Base-by-base conservation (phyloP, 345 rosid species). In the Carallia pectinifolia region DNA sequence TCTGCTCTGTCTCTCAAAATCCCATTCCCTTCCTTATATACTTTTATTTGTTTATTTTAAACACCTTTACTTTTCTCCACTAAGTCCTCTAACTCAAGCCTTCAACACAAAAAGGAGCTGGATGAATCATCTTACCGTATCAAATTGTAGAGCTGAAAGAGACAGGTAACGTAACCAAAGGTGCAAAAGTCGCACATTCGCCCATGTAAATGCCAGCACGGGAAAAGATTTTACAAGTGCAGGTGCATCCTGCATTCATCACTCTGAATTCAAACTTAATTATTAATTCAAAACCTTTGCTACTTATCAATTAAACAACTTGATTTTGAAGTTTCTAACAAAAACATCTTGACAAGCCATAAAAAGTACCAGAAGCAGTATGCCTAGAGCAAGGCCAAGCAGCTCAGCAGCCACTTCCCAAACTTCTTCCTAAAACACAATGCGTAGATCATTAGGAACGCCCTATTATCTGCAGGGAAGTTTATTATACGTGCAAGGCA, bases 331-430 rank as follows among this genome's bases (percentile, higher is more conserved):
- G 67, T 38, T 63, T 19, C 18, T 9, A 39, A 36, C 34, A 47
- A 60, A 68, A 54, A 18, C 12, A 33, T 64, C 50, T 62, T 9
- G 58, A 64, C 36, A 61, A 52, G 40, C 55, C 40, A 29, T 55
- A 69, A 2, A 53, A 69, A 79, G 72, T 79, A 94, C 97, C 87
- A 94, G 86, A 77, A 94, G 76, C 75, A 94, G 66, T 76, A 94
- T 87, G 70, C 98, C 98, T 48, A 94, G 68, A 55, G 79, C 88
- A 76, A 94, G 97, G 66, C 98, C 97, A 74, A 91, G 80, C 81
- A 91, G 76, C 81, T 94, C 95, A 71, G 98, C 98, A 74, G 83
- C 86, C 78, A 94, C 98, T 88, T 91, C 98, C 98, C 98, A 94
- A 69, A 94, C 96, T 83, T 94, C 97, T 77, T 94, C 98, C 98